phyloP scores from a whole-genome alignment of 106 monocot genomes.

The Dendrobium officinale region DNA sequence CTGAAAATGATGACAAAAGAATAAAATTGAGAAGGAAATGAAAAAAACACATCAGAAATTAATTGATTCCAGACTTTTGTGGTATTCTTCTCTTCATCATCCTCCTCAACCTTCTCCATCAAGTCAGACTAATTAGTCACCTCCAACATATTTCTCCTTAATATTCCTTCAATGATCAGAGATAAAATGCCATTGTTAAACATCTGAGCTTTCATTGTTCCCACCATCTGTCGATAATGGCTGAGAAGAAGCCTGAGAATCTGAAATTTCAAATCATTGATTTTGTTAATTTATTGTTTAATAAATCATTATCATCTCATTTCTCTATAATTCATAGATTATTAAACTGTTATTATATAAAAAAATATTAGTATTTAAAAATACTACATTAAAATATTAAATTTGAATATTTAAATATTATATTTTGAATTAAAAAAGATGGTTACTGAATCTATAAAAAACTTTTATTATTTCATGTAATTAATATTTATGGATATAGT shows the following conservation, averaged over 20 bases:
- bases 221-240: not conserved
- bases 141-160: not conserved
- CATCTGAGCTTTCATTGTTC: constrained; percentile 2
- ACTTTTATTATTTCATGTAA: too few species aligned
- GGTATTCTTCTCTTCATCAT: not conserved
- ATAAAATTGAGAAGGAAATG: not conserved
- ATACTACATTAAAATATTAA: too few species aligned
- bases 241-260: not conserved
- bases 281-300: not conserved
- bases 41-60: not conserved
- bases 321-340: too few species aligned
- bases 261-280: not conserved
- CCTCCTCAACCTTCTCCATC: not conserved
- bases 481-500: too few species aligned
- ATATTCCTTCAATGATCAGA: not conserved
- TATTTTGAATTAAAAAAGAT: too few species aligned
- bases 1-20: not conserved
- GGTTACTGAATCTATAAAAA: too few species aligned
- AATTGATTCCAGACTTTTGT: not conserved
- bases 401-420: too few species aligned
- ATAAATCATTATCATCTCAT: too few species aligned
- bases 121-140: not conserved
- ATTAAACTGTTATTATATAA: too few species aligned
- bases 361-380: too few species aligned
- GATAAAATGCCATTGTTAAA: not conserved